Percentiles rank a stretch among this genome's conserved stretches.
Conservation (phyloP, 2,329 filamentous ascomycete species). For the Fusarium fracticaudum region DNA sequence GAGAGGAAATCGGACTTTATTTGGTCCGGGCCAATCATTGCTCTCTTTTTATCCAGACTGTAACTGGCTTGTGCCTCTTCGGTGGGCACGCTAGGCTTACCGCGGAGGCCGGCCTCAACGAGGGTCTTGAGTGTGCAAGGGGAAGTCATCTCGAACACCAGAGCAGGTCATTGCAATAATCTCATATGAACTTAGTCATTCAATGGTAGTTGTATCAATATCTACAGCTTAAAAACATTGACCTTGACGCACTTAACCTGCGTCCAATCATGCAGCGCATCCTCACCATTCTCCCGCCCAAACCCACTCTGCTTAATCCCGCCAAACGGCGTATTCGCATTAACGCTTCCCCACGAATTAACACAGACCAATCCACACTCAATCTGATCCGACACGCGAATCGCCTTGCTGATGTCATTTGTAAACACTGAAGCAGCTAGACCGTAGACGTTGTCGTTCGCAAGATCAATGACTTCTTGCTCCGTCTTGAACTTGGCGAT, state of each 20-base stretch:
- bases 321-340: conserved; percentile 46
- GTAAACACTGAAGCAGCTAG: conserved; percentile 57
- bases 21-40: too few species aligned
- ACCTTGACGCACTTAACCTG: conserved; percentile 44
- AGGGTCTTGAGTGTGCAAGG: too few species aligned
- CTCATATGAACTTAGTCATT: too few species aligned
- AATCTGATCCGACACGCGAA: conserved; percentile 46
- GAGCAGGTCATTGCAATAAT: too few species aligned
- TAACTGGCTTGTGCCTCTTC: too few species aligned
- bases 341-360: conserved; percentile 52
- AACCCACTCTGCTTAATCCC: conserved; percentile 49
- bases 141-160: too few species aligned
- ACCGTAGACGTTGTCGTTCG: conserved; percentile 18
- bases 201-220: neutral
- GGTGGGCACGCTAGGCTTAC: too few species aligned
- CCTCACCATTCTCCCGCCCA: conserved; percentile 46
- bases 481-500: conserved; percentile 28
- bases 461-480: conserved; percentile 4
- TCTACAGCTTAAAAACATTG: conserved; percentile 28
- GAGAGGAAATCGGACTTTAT: too few species aligned
- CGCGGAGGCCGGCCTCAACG: too few species aligned
- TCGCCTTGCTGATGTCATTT: conserved; percentile 53
- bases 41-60: too few species aligned
- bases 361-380: conserved; percentile 75
- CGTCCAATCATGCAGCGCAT: conserved; percentile 46